Conservation (phyloP, 2,329 filamentous ascomycete species). For the Cylindrodendrum hubeiense region DNA sequence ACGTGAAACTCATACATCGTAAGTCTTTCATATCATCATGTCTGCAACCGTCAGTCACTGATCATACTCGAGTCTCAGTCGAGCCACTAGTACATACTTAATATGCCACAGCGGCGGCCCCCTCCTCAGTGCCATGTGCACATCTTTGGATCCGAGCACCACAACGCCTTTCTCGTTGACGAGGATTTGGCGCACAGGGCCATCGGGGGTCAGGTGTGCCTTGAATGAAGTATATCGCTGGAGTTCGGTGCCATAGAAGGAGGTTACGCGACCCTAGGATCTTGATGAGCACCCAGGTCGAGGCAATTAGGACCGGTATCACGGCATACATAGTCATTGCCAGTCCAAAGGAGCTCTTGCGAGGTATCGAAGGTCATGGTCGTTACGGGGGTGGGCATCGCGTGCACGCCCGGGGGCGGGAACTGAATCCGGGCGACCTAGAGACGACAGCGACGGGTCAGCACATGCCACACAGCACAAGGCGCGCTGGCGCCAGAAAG, state of each 20-base stretch:
- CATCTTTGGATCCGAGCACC: constrained; percentile 82
- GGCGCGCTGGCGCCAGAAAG: neutral
- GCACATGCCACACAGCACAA: constrained; percentile 14
- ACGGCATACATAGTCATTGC: constrained; percentile 83
- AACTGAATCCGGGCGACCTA: constrained; percentile 86
- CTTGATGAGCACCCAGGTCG: constrained; percentile 39
- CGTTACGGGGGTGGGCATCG: constrained; percentile 77
- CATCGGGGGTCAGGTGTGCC: constrained; percentile 79
- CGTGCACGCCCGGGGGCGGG: constrained; percentile 80
- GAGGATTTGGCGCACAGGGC: constrained; percentile 86
- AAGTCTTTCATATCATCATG: constrained; percentile 85
- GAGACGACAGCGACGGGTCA: constrained; percentile 20
- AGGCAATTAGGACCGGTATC: neutral
- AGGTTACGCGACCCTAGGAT: constrained; percentile 83
- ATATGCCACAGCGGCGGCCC: constrained; percentile 92
- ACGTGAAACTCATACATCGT: constrained; percentile 95
- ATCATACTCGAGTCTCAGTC: neutral
- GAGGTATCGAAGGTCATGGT: constrained; percentile 89
- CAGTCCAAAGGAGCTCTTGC: constrained; percentile 93
- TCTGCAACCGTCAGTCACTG: constrained; percentile 54
- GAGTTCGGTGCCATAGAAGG: constrained; percentile 88
- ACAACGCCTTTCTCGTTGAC: constrained; percentile 93
- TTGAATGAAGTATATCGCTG: constrained; percentile 92
- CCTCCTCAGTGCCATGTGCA: constrained; percentile 89
- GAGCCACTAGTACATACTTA: constrained; percentile 62